These are phyloP conservation scores for Ceriops zippeliana DNA, from an alignment of 345 rosid genomes.

Conservation along the genomic window DNA sequence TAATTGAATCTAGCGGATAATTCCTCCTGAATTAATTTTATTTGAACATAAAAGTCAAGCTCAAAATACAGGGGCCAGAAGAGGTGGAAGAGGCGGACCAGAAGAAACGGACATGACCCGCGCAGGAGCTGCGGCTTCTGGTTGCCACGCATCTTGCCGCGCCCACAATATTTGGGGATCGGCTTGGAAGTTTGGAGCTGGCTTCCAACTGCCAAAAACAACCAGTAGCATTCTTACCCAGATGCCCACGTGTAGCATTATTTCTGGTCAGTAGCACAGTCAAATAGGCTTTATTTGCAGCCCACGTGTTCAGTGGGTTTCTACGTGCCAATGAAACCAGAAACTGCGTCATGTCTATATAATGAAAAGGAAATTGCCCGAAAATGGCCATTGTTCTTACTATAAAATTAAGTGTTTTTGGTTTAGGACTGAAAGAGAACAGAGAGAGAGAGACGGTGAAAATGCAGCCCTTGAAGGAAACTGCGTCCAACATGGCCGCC, in stretches of 20 bases:
- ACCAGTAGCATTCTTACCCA: neutral
- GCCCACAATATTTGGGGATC: neutral
- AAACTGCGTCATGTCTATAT: neutral
- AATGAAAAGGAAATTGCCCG: neutral
- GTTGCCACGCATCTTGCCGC: conserved; percentile 1
- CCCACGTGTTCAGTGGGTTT: neutral
- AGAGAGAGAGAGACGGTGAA: neutral
- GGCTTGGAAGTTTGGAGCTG: no score
- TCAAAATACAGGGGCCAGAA: no score
- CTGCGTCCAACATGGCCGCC: conserved; percentile 64
- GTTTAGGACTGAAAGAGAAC: neutral
- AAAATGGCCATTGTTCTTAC: no score
- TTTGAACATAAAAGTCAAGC: no score
- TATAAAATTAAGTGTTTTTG: neutral
- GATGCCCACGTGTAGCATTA: neutral
- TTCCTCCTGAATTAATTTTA: no score
- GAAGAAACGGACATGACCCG: neutral
- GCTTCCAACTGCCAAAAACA: neutral
- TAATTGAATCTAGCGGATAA: no score
- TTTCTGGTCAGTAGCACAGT: no score
- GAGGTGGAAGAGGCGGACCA: neutral
- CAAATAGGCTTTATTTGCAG: no score
- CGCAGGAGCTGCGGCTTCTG: neutral
- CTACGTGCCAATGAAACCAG: neutral
- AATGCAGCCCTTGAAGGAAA: conserved; percentile 56